These are phyloP conservation scores for Termitomyces sp. DNA, from an alignment of 768 basidiomycete genomes.

Conservation along the genomic window DNA sequence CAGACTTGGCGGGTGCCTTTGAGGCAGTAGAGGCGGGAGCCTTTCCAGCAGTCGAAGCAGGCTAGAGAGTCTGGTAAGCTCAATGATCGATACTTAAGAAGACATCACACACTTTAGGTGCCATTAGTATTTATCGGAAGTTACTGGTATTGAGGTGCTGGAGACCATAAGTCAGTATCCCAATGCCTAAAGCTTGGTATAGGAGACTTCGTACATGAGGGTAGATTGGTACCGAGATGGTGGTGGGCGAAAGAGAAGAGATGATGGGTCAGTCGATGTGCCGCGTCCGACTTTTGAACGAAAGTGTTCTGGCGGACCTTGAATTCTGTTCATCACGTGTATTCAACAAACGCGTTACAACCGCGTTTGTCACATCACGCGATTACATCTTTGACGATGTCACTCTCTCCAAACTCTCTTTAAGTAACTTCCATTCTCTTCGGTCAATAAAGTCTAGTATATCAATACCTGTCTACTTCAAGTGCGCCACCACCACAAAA, in stretches of 20 bases:
- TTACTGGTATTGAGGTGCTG: background rate
- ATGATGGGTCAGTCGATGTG: constrained; percentile 16
- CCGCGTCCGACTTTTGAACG: constrained; percentile 11
- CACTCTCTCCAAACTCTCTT: too few species aligned
- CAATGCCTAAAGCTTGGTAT: background rate
- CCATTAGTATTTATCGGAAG: constrained; percentile 18
- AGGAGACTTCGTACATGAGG: background rate
- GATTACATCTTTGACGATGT: background rate
- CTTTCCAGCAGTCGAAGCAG: constrained; percentile 64
- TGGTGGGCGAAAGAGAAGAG: constrained; percentile 16
- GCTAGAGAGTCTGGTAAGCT: constrained; percentile 26
- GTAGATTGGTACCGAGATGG: constrained; percentile 17
- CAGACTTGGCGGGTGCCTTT: constrained; percentile 45
- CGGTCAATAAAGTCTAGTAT: too few species aligned
- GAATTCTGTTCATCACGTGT: constrained; percentile 13
- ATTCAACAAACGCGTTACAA: constrained; percentile 12
- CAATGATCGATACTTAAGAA: background rate
- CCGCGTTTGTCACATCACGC: constrained; percentile 16
- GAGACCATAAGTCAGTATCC: background rate
- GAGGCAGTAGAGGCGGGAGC: constrained; percentile 51
- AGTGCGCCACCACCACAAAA: constrained; percentile 45
- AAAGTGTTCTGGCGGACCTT: constrained; percentile 15
- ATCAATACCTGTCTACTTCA: constrained; percentile 13
- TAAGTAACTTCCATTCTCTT: too few species aligned
- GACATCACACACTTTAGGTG: constrained; percentile 26